Evolutionary conservation across 768 basidiomycete genomes (phyloP).

Genomic region (Coprinopsis strossmayeri): DNA sequence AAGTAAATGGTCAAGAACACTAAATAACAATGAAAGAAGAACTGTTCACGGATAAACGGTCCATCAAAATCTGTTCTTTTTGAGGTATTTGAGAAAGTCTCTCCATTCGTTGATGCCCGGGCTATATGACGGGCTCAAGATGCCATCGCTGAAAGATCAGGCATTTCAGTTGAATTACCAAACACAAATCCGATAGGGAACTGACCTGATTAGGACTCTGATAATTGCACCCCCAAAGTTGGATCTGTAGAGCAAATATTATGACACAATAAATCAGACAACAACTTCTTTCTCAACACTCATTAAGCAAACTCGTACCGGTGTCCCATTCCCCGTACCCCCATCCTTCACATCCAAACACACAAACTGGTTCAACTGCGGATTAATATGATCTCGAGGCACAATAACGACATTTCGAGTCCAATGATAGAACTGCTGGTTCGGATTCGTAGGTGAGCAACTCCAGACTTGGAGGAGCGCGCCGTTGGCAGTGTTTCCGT

Average conservation of each 20-base stretch:
- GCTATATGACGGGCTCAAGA: slow-evolving; percentile 2
- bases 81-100: no score
- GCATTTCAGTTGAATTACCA: background rate
- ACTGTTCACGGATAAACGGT: no score
- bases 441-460: slow-evolving; percentile 14
- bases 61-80: no score
- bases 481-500: slow-evolving; percentile 13
- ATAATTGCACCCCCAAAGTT: slow-evolving; percentile 12
- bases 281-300: no score
- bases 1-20: no score
- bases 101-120: no score
- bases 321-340: slow-evolving; percentile 11
- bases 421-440: slow-evolving; percentile 17
- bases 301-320: slow-evolving; percentile 1
- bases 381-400: slow-evolving; percentile 11
- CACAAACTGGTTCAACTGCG: slow-evolving; percentile 6
- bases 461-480: slow-evolving; percentile 20
- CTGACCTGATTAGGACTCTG: slow-evolving; percentile 12
- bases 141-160: background rate
- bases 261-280: background rate
- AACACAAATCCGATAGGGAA: background rate
- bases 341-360: slow-evolving; percentile 15
- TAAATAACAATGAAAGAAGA: no score
- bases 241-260: slow-evolving; percentile 3
- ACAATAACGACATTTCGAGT: slow-evolving; percentile 5